These are phyloP conservation scores for Talaromyces trachyspermus DNA, from an alignment of 495 filamentous ascomycete genomes.

Conservation along the genomic window DNA sequence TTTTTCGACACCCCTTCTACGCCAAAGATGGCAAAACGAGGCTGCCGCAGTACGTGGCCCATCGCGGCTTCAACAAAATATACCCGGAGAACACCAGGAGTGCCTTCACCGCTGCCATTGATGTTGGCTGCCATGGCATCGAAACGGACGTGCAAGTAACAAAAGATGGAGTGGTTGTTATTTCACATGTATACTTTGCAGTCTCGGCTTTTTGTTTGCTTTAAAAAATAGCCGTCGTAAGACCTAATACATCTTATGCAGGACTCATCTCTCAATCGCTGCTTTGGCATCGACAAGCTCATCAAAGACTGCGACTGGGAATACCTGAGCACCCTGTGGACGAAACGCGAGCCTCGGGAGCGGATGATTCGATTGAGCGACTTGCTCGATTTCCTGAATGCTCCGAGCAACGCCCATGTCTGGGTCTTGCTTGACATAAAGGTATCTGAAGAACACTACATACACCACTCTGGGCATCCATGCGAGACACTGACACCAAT, in stretches of 20 bases:
- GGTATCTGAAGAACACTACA: slow-evolving; percentile 27
- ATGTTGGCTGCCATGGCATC: slow-evolving; percentile 68
- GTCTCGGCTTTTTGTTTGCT: not conserved
- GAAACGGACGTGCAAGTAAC: slow-evolving; percentile 85
- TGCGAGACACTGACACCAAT: not conserved
- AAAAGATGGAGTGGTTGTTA: slow-evolving; percentile 73
- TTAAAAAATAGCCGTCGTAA: too few species aligned
- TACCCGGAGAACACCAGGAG: slow-evolving; percentile 83
- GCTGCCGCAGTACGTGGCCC: slow-evolving; percentile 72
- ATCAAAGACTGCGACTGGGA: slow-evolving; percentile 70
- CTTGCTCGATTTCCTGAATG: slow-evolving; percentile 61
- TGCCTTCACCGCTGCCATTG: slow-evolving; percentile 66
- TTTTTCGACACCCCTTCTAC: not conserved
- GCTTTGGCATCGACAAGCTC: slow-evolving; percentile 63
- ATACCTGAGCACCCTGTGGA: slow-evolving; percentile 60
- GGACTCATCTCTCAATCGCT: slow-evolving; percentile 70
- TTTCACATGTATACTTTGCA: slow-evolving; percentile 60
- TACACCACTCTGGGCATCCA: not conserved
- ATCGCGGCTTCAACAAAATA: slow-evolving; percentile 73
- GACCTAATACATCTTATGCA: too few species aligned
- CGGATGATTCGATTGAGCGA: slow-evolving; percentile 71
- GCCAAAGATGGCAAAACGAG: slow-evolving; percentile 12
- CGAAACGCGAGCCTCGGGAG: slow-evolving; percentile 57
- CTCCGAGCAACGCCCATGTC: slow-evolving; percentile 51
- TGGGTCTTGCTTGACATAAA: slow-evolving; percentile 92